Conservation (phyloP, 192 early-diverging fungal genomes). For the Umbelopsis sp. region DNA sequence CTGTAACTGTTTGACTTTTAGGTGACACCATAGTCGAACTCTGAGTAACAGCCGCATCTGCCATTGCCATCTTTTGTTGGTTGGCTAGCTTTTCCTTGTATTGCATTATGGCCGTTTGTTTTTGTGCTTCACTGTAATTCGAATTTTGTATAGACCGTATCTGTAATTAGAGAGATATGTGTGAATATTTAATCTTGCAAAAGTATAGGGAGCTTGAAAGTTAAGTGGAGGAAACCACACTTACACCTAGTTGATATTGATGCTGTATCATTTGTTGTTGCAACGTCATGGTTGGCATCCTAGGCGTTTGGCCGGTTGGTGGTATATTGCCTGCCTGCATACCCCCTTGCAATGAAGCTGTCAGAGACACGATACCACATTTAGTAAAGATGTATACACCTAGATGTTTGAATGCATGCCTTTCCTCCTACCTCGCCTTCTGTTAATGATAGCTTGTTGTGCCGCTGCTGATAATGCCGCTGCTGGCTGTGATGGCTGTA, state of each 20-base stretch:
- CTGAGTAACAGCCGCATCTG: background rate
- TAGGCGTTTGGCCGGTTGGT: background rate
- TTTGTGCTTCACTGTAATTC: background rate
- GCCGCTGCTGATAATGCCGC: too few relatives aligned
- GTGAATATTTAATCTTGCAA: too few relatives aligned
- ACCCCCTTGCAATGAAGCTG: background rate
- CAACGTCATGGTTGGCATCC: background rate
- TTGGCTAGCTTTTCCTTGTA: slow-evolving; percentile 10
- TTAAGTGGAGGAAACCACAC: too few relatives aligned
- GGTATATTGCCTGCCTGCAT: background rate
- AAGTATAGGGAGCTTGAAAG: too few relatives aligned
- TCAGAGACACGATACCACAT: background rate
- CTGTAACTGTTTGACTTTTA: background rate
- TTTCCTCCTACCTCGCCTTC: background rate
- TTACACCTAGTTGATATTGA: background rate
- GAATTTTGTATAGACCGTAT: slow-evolving; percentile 12
- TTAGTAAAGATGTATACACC: too few relatives aligned
- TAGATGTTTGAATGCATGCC: too few relatives aligned
- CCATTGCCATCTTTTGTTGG: slow-evolving; percentile 17
- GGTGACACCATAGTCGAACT: background rate
- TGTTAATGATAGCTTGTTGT: background rate
- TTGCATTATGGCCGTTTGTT: slow-evolving; percentile 2
- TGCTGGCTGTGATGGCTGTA: background rate
- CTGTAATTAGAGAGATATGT: background rate
- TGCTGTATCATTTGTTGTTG: slow-evolving; percentile 9